These are phyloP conservation scores for Exophiala mesophila DNA, from an alignment of 2,329 filamentous ascomycete genomes.

Conservation along the genomic window DNA sequence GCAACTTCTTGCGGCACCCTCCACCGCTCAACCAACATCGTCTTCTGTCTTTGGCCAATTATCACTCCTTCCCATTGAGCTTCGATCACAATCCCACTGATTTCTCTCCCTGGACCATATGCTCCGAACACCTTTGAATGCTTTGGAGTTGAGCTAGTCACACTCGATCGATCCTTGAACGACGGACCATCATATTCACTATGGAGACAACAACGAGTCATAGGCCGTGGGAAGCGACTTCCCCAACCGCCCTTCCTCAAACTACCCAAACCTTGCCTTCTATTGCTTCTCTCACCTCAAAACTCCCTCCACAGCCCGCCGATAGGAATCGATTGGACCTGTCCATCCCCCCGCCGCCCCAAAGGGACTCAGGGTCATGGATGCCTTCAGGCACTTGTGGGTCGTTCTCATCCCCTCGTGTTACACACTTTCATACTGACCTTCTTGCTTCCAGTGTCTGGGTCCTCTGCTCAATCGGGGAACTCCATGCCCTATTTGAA, in stretches of 20 bases:
- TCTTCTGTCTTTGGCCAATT: no score
- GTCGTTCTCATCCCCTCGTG: constrained; percentile 25
- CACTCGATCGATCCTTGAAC: constrained; percentile 7
- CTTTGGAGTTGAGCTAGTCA: constrained; percentile 12
- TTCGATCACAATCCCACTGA: constrained; percentile 8
- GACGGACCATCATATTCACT: constrained; percentile 2
- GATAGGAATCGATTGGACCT: constrained; percentile 41
- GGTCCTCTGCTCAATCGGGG: constrained; percentile 47
- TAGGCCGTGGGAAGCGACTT: constrained; percentile 42
- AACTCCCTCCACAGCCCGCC: constrained; percentile 32
- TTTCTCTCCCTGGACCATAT: constrained; percentile 13
- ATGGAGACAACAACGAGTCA: constrained; percentile 40
- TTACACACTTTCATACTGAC: constrained; percentile 24
- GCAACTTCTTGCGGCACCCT: no score
- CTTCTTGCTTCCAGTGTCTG: constrained; percentile 28
- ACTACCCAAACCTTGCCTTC: constrained; percentile 42
- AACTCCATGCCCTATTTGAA: constrained; percentile 41
- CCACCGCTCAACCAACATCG: no score
- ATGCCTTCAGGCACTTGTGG: constrained; percentile 55
- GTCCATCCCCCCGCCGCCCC: constrained; percentile 42
- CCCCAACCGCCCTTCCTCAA: constrained; percentile 33
- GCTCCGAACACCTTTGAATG: constrained; percentile 12
- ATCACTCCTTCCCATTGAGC: no score
- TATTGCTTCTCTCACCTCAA: constrained; percentile 45
- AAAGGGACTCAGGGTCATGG: constrained; percentile 57